Conservation (phyloP, 2,329 filamentous ascomycete species). For the Hypoxylon sp. region DNA sequence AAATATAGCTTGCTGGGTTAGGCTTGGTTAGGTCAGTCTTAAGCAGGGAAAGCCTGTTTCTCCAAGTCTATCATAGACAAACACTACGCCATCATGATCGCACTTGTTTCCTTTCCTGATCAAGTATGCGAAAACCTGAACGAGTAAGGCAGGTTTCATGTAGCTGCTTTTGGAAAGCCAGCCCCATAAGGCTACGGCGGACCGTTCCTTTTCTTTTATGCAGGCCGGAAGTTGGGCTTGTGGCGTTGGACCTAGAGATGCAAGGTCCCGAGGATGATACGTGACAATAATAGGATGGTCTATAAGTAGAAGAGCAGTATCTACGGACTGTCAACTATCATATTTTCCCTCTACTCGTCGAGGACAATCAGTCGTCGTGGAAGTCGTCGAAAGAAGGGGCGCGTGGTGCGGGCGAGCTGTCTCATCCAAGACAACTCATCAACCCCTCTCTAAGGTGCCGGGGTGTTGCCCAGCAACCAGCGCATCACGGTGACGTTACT, state of each 20-base stretch:
- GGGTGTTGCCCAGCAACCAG: slow-evolving; percentile 35
- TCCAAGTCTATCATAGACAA: too few relatives aligned
- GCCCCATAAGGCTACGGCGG: slow-evolving; percentile 28
- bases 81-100: too few relatives aligned
- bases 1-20: too few relatives aligned
- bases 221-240: slow-evolving; percentile 25
- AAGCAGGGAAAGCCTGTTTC: too few relatives aligned
- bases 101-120: too few relatives aligned
- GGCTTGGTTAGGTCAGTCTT: too few relatives aligned
- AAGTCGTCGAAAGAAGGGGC: not conserved
- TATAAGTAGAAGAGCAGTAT: not conserved
- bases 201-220: slow-evolving; percentile 29
- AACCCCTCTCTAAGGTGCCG: slow-evolving; percentile 18
- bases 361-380: not conserved
- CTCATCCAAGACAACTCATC: slow-evolving; percentile 16
- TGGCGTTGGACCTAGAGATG: slow-evolving; percentile 28
- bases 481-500: slow-evolving; percentile 5
- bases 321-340: not conserved
- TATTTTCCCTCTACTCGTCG: not conserved
- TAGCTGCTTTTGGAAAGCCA: slow-evolving; percentile 8
- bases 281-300: slow-evolving; percentile 3
- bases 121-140: not conserved
- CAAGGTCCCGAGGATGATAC: slow-evolving; percentile 33
- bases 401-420: slow-evolving; percentile 2
- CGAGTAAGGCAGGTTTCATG: slow-evolving; percentile 11